A percentile compares a stretch with the other conserved stretches of the same genome.
Evolutionary conservation across 192 early-diverging fungal genomes (phyloP).

Genomic region (Cetraspora pellucida): DNA sequence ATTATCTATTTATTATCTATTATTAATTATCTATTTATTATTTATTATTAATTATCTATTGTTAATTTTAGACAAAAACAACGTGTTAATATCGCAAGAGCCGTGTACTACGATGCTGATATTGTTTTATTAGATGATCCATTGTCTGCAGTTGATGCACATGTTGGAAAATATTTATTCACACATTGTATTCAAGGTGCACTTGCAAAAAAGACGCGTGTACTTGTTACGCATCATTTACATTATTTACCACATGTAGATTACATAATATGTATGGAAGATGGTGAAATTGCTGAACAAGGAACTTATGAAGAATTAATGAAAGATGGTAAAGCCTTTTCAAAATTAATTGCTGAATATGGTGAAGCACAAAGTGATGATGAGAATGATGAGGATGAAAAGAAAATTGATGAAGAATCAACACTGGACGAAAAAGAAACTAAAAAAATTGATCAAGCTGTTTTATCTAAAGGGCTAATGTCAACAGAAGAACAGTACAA

Average conservation of each 20-base stretch:
- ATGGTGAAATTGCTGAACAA: constrained; percentile 54
- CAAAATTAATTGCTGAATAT: constrained; percentile 61
- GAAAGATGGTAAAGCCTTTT: constrained; percentile 62
- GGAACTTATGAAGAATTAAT: constrained; percentile 68
- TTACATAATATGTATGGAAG: constrained; percentile 59
- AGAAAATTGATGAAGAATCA: constrained; percentile 41
- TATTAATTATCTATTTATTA: not conserved
- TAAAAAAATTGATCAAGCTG: not conserved
- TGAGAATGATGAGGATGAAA: constrained; percentile 48
- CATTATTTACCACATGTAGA: constrained; percentile 35
- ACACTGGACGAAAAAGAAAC: constrained; percentile 18
- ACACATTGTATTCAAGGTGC: constrained; percentile 50
- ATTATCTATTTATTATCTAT: not conserved
- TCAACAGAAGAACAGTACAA: constrained; percentile 78
- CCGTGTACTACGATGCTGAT: constrained; percentile 67
- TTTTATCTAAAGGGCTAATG: constrained; percentile 62
- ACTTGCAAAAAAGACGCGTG: constrained; percentile 56
- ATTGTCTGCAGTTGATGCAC: constrained; percentile 50
- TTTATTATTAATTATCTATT: no score
- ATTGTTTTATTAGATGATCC: constrained; percentile 74
- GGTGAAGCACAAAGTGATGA: constrained; percentile 28
- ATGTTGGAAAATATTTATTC: constrained; percentile 51
- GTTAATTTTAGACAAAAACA: constrained; percentile 57
- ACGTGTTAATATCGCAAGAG: constrained; percentile 63
- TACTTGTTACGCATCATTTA: constrained; percentile 70